Percentiles rank a stretch among this genome's conserved stretches.
Evolutionary conservation across 2,329 filamentous ascomycete genomes (phyloP).

Genomic region (Coniella vitis): DNA sequence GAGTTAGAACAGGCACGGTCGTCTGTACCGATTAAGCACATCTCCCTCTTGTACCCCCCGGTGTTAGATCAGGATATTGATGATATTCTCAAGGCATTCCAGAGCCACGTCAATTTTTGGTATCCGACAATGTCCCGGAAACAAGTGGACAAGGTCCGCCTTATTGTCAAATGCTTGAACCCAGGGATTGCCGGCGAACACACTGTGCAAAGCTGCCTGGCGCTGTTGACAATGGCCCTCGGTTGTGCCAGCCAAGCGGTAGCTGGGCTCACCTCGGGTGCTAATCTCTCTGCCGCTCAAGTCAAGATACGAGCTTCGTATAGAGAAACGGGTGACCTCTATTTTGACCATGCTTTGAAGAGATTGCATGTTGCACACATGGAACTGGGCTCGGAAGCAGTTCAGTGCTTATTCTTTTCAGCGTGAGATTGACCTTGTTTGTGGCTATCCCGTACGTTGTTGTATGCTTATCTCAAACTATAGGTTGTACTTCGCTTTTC

Average conservation of each 20-base stretch:
- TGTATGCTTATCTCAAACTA: background rate
- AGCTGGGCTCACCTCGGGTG: conserved; percentile 20
- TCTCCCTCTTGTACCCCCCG: conserved; percentile 34
- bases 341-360: conserved; percentile 40
- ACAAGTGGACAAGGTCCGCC: conserved; percentile 29
- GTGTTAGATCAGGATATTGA: conserved; percentile 35
- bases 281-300: conserved; percentile 21
- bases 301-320: conserved; percentile 25
- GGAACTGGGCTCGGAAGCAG: conserved; percentile 37
- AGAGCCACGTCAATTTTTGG: conserved; percentile 44
- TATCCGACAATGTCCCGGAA: conserved; percentile 41
- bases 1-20: conserved; percentile 37
- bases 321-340: conserved; percentile 33
- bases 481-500: conserved; percentile 40
- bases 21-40: conserved; percentile 25
- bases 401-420: conserved; percentile 44
- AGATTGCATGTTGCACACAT: conserved; percentile 39
- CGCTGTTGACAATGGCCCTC: conserved; percentile 39
- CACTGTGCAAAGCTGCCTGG: conserved; percentile 33
- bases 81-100: conserved; percentile 35
- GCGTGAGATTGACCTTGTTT: conserved; percentile 21
- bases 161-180: conserved; percentile 22
- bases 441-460: too few relatives aligned
- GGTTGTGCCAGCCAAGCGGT: conserved; percentile 39
- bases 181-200: conserved; percentile 31